Evolutionary conservation across 164 flowering plant species (phyloP).

Genomic region (Magnolia officinalis): DNA sequence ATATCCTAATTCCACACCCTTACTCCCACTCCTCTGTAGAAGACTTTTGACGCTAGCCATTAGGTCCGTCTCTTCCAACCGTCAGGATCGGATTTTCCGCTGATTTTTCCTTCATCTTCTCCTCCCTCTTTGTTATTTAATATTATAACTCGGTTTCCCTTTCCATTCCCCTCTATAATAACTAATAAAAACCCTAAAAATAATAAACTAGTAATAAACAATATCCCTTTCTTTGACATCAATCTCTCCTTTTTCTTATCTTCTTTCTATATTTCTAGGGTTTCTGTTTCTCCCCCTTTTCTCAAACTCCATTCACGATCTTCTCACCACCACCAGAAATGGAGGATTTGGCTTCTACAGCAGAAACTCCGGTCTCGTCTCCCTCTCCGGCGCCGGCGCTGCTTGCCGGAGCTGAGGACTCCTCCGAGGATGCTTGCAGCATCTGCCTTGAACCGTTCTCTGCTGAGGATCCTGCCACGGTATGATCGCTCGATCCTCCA

Average conservation of each 20-base stretch:
- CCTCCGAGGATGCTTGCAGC: conserved; percentile 14
- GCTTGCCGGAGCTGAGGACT: neutral
- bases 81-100: conserved; percentile 10
- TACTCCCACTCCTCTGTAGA: too few relatives aligned
- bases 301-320: neutral
- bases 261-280: neutral
- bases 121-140: neutral
- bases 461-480: conserved; percentile 9
- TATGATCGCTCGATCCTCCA: neutral
- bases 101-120: neutral
- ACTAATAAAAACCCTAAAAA: neutral
- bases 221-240: neutral
- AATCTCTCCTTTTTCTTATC: neutral
- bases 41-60: neutral
- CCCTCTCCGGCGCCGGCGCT: neutral
- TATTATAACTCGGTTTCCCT: neutral
- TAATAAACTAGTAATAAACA: neutral
- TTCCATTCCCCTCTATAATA: neutral
- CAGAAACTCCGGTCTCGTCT: neutral
- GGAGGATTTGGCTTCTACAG: conserved; percentile 1
- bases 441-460: conserved; percentile 15
- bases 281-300: neutral
- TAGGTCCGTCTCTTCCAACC: neutral
- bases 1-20: too few relatives aligned
- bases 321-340: neutral